Evolutionary conservation across 2,329 filamentous ascomycete genomes (phyloP).

Genomic region (Aspergillus oerlinghausenensis): DNA sequence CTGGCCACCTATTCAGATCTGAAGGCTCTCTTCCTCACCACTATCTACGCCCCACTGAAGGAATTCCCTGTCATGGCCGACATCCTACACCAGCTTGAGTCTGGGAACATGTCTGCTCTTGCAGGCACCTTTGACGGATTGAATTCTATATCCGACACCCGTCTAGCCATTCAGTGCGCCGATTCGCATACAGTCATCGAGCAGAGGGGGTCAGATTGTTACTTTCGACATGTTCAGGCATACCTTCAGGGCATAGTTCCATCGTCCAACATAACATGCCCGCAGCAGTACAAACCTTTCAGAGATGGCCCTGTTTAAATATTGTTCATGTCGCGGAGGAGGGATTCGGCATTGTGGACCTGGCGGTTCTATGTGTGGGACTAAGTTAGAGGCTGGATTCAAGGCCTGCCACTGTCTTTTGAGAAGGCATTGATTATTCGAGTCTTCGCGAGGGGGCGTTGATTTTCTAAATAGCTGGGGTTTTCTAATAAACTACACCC

Average conservation of each 20-base stretch:
- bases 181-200: constrained; percentile 37
- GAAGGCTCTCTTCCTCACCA: constrained; percentile 40
- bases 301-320: constrained; percentile 2
- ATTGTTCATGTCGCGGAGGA: too few species aligned
- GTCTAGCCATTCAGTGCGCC: constrained; percentile 13
- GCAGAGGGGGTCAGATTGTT: constrained; percentile 31
- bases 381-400: too few species aligned
- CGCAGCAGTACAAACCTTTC: constrained; percentile 14
- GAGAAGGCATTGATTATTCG: too few species aligned
- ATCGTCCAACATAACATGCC: constrained; percentile 28
- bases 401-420: too few species aligned
- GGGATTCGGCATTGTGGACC: too few species aligned
- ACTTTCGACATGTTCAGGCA: constrained; percentile 35
- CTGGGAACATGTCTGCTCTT: constrained; percentile 11
- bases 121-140: constrained; percentile 7
- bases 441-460: too few species aligned
- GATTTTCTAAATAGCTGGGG: too few species aligned
- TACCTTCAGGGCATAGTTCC: constrained; percentile 34
- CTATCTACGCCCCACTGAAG: constrained; percentile 45
- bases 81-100: constrained; percentile 31
- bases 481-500: too few species aligned
- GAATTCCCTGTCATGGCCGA: constrained; percentile 42
- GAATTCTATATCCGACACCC: constrained; percentile 11
- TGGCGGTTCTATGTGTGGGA: too few species aligned
- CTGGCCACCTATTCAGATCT: constrained; percentile 50